These are phyloP conservation scores for Mycena vitilis DNA, from an alignment of 768 basidiomycete genomes.

Conservation along the genomic window DNA sequence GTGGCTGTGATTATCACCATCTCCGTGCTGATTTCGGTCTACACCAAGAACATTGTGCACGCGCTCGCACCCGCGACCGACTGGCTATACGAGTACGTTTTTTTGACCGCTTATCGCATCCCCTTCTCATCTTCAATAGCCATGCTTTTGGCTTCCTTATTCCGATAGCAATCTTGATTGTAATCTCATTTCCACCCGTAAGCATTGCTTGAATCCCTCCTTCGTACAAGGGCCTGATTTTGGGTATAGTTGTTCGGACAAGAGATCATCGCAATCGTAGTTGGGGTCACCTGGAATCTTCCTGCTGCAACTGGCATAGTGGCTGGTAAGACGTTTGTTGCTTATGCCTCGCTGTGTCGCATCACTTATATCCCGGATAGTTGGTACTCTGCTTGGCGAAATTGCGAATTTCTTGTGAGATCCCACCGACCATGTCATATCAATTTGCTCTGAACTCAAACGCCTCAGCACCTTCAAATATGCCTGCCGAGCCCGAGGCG, in stretches of 20 bases:
- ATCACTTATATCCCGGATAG: not conserved
- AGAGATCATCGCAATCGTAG: slow-evolving; percentile 44
- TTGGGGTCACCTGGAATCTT: slow-evolving; percentile 25
- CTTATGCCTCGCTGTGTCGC: not conserved
- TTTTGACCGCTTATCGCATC: slow-evolving; percentile 32
- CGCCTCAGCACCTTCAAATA: slow-evolving; percentile 57
- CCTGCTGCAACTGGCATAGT: slow-evolving; percentile 16
- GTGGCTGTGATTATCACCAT: slow-evolving; percentile 46
- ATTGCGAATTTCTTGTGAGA: slow-evolving; percentile 64
- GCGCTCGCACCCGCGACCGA: slow-evolving; percentile 61
- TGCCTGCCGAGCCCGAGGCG: slow-evolving; percentile 61
- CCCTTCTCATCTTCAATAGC: slow-evolving; percentile 37
- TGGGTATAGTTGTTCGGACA: slow-evolving; percentile 66
- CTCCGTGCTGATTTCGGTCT: slow-evolving; percentile 51
- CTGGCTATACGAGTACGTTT: slow-evolving; percentile 56
- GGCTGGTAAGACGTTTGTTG: not conserved
- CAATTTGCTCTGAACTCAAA: too few species aligned
- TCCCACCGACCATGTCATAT: too few species aligned
- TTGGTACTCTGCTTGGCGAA: slow-evolving; percentile 50
- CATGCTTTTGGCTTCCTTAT: slow-evolving; percentile 59
- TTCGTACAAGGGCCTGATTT: slow-evolving; percentile 6
- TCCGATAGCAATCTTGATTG: slow-evolving; percentile 67
- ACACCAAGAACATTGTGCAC: slow-evolving; percentile 60
- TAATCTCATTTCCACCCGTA: slow-evolving; percentile 45
- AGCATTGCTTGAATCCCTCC: not conserved